Conservation (phyloP, 2,329 filamentous ascomycete genomes). For the Fusarium tjaetaba region DNA sequence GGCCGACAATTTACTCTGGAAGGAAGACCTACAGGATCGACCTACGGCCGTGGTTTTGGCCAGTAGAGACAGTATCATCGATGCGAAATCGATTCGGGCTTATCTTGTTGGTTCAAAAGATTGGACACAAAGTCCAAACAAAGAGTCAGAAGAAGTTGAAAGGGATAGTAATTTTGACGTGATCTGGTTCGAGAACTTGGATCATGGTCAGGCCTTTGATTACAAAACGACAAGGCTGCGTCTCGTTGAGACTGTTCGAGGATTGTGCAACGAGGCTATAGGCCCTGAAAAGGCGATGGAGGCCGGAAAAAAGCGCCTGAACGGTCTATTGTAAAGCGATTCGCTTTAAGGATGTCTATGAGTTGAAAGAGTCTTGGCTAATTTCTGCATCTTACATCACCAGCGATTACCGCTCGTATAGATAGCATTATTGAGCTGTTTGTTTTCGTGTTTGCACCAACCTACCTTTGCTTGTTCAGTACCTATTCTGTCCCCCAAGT, state of each 20-base stretch:
- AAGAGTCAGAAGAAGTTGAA: conserved; percentile 19
- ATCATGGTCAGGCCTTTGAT: conserved; percentile 67
- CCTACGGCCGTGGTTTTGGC: conserved; percentile 60
- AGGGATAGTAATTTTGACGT: conserved; percentile 57
- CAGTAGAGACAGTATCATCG: conserved; percentile 63
- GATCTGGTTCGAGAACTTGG: conserved; percentile 63
- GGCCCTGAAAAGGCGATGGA: not conserved
- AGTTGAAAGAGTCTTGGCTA: not conserved
- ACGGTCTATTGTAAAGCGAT: not conserved
- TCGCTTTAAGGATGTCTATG: not conserved
- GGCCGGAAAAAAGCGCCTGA: not conserved
- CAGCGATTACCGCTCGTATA: too few relatives aligned
- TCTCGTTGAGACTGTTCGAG: conserved; percentile 45
- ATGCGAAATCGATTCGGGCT: conserved; percentile 61
- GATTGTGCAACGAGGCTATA: not conserved
- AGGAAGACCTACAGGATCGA: conserved; percentile 58
- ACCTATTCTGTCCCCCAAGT: too few relatives aligned
- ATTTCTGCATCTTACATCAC: not conserved
- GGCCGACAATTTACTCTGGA: conserved; percentile 69
- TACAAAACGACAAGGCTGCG: conserved; percentile 44
- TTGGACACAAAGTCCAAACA: conserved; percentile 24
- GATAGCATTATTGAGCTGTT: too few relatives aligned
- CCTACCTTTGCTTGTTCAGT: too few relatives aligned
- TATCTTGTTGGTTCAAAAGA: conserved; percentile 56
- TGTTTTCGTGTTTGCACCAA: not conserved